phyloP scores from a whole-genome alignment of 225 moss, liverwort and hornwort genomes.

The Pseudoscleropodium purum region DNA sequence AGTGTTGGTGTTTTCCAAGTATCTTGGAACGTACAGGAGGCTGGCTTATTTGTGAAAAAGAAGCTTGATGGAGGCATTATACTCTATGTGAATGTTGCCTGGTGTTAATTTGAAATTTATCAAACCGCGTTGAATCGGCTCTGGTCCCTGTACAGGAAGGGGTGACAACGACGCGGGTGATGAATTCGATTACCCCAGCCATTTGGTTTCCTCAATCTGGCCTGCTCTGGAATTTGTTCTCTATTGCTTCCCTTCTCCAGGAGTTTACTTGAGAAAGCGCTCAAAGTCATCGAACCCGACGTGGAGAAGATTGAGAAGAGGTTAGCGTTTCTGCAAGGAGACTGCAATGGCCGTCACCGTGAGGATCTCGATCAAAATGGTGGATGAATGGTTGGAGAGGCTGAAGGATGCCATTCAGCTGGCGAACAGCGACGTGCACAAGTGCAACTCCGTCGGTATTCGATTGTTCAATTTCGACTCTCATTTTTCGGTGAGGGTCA shows the following conservation, averaged over 20 bases:
- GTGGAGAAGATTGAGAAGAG: background rate
- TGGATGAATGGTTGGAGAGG: background rate
- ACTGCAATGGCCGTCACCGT: background rate
- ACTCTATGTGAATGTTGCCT: background rate
- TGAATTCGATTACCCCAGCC: background rate
- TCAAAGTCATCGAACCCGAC: background rate
- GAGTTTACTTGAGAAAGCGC: background rate
- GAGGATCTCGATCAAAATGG: background rate
- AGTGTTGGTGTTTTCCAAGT: background rate
- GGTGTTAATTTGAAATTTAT: background rate
- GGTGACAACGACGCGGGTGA: background rate
- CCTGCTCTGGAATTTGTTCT: background rate
- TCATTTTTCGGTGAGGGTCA: background rate
- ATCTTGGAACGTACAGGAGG: background rate
- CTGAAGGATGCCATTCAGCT: background rate
- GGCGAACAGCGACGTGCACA: background rate
- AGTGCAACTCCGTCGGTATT: background rate
- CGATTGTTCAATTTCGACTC: background rate
- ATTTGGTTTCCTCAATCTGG: background rate
- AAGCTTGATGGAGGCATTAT: background rate
- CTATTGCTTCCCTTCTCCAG: background rate
- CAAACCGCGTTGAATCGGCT: background rate
- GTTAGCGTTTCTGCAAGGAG: background rate
- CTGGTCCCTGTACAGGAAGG: background rate
- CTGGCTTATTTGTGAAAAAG: background rate